Evolutionary conservation across 2,329 filamentous ascomycete species (phyloP), one percentile per base, ranked within the genome.

Genomic region (Nigrograna mackinnonii): DNA sequence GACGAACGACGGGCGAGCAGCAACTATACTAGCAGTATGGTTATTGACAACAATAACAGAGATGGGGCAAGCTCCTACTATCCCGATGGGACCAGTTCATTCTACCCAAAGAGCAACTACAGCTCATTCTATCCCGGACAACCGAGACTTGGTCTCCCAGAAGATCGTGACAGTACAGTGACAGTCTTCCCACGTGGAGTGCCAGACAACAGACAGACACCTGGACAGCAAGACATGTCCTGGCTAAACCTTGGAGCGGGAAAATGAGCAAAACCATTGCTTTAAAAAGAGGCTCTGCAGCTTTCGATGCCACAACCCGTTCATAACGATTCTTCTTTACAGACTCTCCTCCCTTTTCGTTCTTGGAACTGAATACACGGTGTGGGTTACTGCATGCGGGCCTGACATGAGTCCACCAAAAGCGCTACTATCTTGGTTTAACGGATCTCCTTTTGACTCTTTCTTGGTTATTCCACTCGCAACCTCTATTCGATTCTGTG

Each of bases 201-300:
- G 49, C 19, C 37, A 42, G n/a, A n/a, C n/a, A n/a, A n/a, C n/a
- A n/a, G n/a, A n/a, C 31, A 33, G 18, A 17, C 11, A 9, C n/a
- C 11, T 11, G 31, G 11, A 14, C 22, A 34, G 39, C 79, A 35
- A 73, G 87, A 91, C 64, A 88, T 91, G 85, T 89, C 85, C 68
- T 91, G 87, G 87, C 70, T 91, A 50, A 90, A 91, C 59, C 75
- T 91, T 14, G 84, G 83, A 35, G 79, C 58, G 33, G 59, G 55
- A 30, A 58, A 57, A 46, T 59, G 16, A 39, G 18, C 16, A 34
- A 34, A n/a, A n/a, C n/a, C n/a, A n/a, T n/a, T n/a, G n/a, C n/a
- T n/a, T n/a, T n/a, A n/a, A n/a, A n/a, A n/a, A n/a, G n/a, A n/a
- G n/a, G n/a, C n/a, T 7, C 12, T 39, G 17, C 30, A 11, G 30